Evolutionary conservation across 2,329 filamentous ascomycete genomes (phyloP), one percentile per base, ranked within the genome.

Genomic region (Teratosphaeria zuluensis): DNA sequence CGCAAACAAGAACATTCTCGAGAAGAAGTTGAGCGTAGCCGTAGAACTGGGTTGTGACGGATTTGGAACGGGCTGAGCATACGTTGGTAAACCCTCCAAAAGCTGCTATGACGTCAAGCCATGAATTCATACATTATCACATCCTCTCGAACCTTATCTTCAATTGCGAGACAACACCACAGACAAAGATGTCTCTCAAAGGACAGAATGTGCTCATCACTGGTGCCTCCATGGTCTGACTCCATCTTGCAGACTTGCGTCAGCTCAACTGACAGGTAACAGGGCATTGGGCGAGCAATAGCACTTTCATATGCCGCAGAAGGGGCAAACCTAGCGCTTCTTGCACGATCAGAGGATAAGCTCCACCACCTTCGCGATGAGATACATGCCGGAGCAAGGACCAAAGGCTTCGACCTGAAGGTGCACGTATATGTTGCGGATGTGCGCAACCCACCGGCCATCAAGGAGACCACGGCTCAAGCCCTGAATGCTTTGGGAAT

Each of bases 21-120:
- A 80, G 70, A 80, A 86, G 74, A 89, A 92, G 68, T 74, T 99
- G 68, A 80, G 78, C n/a, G 85, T 95, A 79, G 94, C 94, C 56
- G 78, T 99, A 69, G 84, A 92, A 74, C 94, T 96, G 73, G 85
- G 88, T 7, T 86, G 62, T 11, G 66, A 88, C 69, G 92, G 94
- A 0, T 97, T 97, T 76, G 94, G 92, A 38, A 67, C 58, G 28
- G 68, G 63, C 31, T 72, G 57, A 68, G 35, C 55, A 12, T 24
- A 7, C 12, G 8, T 21, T 14, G 33, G 16, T 19, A 8, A 21
- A 35, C 33, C 42, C 9, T 48, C 19, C 8, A n/a, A 48, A 16
- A 19, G 4, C 6, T 48, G 42, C 42, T 21, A 48, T 48, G 42
- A 48, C 42, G 42, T 24, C 42, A 48, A 48, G 19, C 42, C 9